These are phyloP conservation scores for Ophiocytium majus DNA, from an alignment of 352 stramenopile genomes.

Conservation along the genomic window DNA sequence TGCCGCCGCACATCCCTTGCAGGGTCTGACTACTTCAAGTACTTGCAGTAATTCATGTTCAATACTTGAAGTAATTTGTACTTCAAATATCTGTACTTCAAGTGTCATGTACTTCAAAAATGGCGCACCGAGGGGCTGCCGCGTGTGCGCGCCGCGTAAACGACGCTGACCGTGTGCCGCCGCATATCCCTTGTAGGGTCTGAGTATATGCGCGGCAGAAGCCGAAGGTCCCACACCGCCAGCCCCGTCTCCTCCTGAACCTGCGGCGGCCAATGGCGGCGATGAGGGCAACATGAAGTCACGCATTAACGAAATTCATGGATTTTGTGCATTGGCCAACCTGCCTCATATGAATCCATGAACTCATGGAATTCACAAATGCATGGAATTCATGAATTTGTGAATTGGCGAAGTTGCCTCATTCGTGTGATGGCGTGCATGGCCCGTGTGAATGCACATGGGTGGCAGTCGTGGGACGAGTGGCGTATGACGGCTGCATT, in stretches of 20 bases:
- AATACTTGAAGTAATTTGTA: neutral
- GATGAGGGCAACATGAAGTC: no score
- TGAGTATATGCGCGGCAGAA: slow-evolving; percentile 64
- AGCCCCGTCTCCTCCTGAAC: slow-evolving; percentile 47
- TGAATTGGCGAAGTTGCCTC: no score
- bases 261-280: no score
- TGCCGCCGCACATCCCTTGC: neutral
- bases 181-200: slow-evolving; percentile 69
- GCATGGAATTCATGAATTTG: no score
- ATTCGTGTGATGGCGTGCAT: no score
- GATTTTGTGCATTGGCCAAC: no score
- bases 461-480: no score
- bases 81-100: neutral
- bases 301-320: no score
- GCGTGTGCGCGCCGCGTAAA: slow-evolving; percentile 55
- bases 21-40: neutral
- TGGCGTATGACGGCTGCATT: no score
- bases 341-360: no score
- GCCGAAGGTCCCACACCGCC: slow-evolving; percentile 32
- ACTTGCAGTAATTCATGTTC: neutral
- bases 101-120: neutral
- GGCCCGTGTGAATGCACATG: no score
- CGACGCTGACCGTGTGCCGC: slow-evolving; percentile 63
- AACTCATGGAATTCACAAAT: no score
- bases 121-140: slow-evolving; percentile 11